Base-by-base conservation (phyloP, 495 filamentous ascomycete genomes). In the Annulohypoxylon nitens region DNA sequence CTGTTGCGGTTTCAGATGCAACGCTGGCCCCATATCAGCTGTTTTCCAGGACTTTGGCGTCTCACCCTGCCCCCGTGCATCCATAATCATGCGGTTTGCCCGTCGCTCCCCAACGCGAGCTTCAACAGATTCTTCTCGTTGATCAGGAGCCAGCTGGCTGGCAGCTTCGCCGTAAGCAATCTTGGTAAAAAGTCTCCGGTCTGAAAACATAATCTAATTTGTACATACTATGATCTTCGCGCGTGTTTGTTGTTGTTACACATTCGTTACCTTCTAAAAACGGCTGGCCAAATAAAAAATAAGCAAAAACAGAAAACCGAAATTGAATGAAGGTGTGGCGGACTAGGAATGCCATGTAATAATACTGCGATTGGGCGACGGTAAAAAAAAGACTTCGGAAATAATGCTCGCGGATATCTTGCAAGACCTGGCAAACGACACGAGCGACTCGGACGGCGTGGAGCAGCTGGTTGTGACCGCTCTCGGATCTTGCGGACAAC, bases 21-120 rank as follows among this genome's bases (percentile, higher is more conserved):
- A 75, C 67, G 50, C 73, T 78, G 76, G 76, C 60, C 64, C 70
- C 73, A 78, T 76, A 76, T 78, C 70, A 74, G 70, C 68, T 76
- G 76, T 78, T 78, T 73, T 76, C 64, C 54, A 76, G 74, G 64
- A 64, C 69, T 33, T 50, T 45, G 45, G 50, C 48, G 76, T 78
- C 71, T 76, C 76, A 76, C n/a, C 25, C 57, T 16, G 16, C 20
- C 67, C 58, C 76, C 73, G 62, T 68, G 54, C 65, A 71, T 70
- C 73, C 60, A 68, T 59, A 61, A 74, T 70, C 70, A 76, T 64
- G 68, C 48, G 67, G 67, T 64, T 71, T 64, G 30, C 47, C 51
- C 58, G 26, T 61, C 50, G 50, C 50, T 63, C 30, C 30, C 61
- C 54, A 67, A 60, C 9, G 26, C 51, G 41, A 55, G 16, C 58